Evolutionary conservation across 108 stramenopile species (phyloP), one percentile per base, ranked within the genome.

Genomic region (Cyclotella cryptica): DNA sequence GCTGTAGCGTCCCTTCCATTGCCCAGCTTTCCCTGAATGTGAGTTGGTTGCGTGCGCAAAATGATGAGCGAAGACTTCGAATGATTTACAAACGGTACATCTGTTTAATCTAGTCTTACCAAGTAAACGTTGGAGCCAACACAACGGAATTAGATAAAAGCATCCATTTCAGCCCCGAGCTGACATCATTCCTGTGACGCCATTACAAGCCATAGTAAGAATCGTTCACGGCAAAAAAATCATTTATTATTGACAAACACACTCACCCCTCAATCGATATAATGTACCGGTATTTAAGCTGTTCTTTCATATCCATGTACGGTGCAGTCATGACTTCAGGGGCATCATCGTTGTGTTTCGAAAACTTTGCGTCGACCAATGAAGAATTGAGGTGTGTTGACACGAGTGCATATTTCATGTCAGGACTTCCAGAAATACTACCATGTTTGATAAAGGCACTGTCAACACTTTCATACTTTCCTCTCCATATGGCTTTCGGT

Each of bases 401-500:
- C 21, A 92, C 91, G 54, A 94, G 70, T 2, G 85, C 86, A 76
- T 88, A 92, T 52, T 78, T 84, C 52, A 74, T 68, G 42, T 53
- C 30, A 35, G 15, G 13, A 35, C 47, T 68, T 51, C 35, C 29
- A 68, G 9, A 4, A 22, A 53, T 68, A 30, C 83, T 82, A 27
- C 72, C 72, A 75, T 87, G 43, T 18, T 70, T 61, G 46, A 76
- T 42, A 64, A 85, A 87, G 53, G 65, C 45, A 39, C 82, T 80
- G 62, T 81, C 72, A 53, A 78, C 86, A 29, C 64, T 72, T 6
- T 78, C 83, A 66, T 87, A 89, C 64, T 90, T 84, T 30, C 94
- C 94, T 27, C 92, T 87, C 80, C 88, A 95, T 29, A 95, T 71
- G 7, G 90, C 92, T 77, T 75, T 76, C 47, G 84, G 79, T 53